Percentiles rank a stretch among this genome's conserved stretches.
phyloP scores from a whole-genome alignment of 2,329 filamentous ascomycete genomes.

The Xylariales sp. region DNA sequence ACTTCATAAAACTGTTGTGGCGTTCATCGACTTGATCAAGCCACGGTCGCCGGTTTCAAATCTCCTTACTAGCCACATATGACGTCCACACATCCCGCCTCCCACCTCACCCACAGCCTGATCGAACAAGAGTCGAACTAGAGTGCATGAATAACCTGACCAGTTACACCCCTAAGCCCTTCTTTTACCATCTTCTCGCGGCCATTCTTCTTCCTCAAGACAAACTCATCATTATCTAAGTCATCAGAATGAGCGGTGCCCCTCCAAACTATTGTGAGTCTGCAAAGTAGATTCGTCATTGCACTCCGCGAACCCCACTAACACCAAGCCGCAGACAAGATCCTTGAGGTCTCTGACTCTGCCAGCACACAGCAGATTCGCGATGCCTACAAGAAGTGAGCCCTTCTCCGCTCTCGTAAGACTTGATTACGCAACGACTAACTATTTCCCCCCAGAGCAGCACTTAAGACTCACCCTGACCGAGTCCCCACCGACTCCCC shows the following conservation, averaged over 20 bases:
- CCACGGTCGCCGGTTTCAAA: not conserved
- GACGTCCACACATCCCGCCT: slow-evolving; percentile 1
- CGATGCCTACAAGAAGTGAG: slow-evolving; percentile 86
- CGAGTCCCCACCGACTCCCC: slow-evolving; percentile 80
- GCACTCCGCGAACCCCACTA: slow-evolving; percentile 14
- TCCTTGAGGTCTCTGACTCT: slow-evolving; percentile 67
- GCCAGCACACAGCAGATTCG: slow-evolving; percentile 81
- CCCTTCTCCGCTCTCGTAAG: not conserved
- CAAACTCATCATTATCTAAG: too few relatives aligned
- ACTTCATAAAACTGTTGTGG: slow-evolving; percentile 1
- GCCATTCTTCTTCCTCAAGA: not conserved
- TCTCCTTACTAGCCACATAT: slow-evolving; percentile 2
- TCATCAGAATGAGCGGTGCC: slow-evolving; percentile 29
- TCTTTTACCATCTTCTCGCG: too few relatives aligned
- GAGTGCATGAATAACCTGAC: too few relatives aligned
- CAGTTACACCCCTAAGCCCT: too few relatives aligned
- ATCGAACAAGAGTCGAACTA: too few relatives aligned
- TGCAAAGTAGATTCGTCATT: slow-evolving; percentile 1
- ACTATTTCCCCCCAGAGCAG: slow-evolving; percentile 54
- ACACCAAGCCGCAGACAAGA: slow-evolving; percentile 52
- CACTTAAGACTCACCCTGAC: slow-evolving; percentile 89
- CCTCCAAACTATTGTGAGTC: slow-evolving; percentile 57
- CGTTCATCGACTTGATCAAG: slow-evolving; percentile 5
- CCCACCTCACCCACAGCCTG: slow-evolving; percentile 2
- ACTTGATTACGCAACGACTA: not conserved